phyloP scores from a whole-genome alignment of 441 rosid species.

The Gossypium trilobum region DNA sequence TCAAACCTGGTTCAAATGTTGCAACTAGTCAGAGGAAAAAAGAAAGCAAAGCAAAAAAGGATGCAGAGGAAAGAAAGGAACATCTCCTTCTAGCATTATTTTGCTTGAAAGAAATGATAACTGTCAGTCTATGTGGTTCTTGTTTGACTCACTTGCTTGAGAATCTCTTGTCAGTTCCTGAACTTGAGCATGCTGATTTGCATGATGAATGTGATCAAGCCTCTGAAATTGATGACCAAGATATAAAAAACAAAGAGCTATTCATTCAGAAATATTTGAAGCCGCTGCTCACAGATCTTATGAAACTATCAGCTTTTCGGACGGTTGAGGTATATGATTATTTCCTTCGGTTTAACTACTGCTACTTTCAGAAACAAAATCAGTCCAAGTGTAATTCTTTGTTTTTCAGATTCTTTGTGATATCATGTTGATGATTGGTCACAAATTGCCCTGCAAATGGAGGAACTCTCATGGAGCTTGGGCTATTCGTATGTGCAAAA shows the following conservation, averaged over 20 bases:
- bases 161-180: conserved; percentile 43
- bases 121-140: conserved; percentile 32
- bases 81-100: conserved; percentile 46
- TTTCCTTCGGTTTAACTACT: neutral
- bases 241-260: conserved; percentile 32
- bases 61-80: conserved; percentile 44
- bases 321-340: conserved; percentile 48
- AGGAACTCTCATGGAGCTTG: conserved; percentile 53
- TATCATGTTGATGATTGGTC: conserved; percentile 36
- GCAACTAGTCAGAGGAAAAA: conserved; percentile 29
- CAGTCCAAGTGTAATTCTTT: neutral
- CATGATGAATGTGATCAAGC: conserved; percentile 32
- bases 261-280: conserved; percentile 41
- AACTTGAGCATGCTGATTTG: conserved; percentile 26
- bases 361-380: neutral
- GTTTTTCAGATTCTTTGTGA: conserved; percentile 50
- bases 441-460: conserved; percentile 42
- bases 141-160: conserved; percentile 42
- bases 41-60: conserved; percentile 33
- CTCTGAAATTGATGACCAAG: conserved; percentile 36
- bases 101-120: conserved; percentile 60
- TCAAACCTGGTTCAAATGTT: conserved; percentile 31
- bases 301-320: conserved; percentile 30
- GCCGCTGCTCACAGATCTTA: conserved; percentile 47
- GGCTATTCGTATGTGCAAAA: conserved; percentile 50